phyloP scores from a whole-genome alignment of 1,139 yeast species.

The Yarrowia galli region DNA sequence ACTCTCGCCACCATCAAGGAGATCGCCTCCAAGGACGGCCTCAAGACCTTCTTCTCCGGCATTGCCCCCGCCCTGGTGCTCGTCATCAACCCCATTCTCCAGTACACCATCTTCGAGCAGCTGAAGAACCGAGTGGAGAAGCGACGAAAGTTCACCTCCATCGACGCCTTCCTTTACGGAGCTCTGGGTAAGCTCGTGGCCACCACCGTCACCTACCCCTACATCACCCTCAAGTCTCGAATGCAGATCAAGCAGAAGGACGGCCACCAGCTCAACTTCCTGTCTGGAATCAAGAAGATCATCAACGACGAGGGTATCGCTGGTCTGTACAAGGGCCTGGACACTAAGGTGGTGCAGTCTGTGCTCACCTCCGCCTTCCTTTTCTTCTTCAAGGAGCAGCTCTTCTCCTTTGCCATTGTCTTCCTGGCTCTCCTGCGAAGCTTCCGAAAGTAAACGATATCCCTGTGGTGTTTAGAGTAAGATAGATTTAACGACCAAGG shows the following conservation, averaged over 20 bases:
- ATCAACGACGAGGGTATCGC: conserved; percentile 71
- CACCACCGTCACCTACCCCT: conserved; percentile 87
- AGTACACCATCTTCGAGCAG: conserved; percentile 91
- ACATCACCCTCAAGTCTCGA: conserved; percentile 84
- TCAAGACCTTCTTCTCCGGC: conserved; percentile 77
- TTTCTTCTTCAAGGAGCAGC: conserved; percentile 89
- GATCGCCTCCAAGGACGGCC: conserved; percentile 75
- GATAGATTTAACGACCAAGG: conserved; percentile 16
- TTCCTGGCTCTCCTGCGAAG: conserved; percentile 46
- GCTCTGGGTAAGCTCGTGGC: conserved; percentile 90
- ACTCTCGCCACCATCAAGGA: conserved; percentile 65
- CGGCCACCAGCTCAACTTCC: conserved; percentile 46
- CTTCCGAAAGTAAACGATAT: conserved; percentile 40
- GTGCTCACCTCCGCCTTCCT: conserved; percentile 89
- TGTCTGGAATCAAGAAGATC: conserved; percentile 56
- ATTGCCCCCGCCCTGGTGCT: conserved; percentile 85
- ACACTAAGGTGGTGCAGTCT: conserved; percentile 80
- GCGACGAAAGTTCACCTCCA: conserved; percentile 58
- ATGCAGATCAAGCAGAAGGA: conserved; percentile 71
- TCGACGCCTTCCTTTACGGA: conserved; percentile 84
- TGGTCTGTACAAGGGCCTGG: conserved; percentile 82
- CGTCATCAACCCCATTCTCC: conserved; percentile 88
- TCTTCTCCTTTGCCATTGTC: conserved; percentile 52
- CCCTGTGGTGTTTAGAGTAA: conserved; percentile 29
- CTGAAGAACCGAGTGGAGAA: conserved; percentile 70